These are phyloP conservation scores for Sequoia sempervirens DNA, from an alignment of 75 land plant species.

Conservation along the genomic window DNA sequence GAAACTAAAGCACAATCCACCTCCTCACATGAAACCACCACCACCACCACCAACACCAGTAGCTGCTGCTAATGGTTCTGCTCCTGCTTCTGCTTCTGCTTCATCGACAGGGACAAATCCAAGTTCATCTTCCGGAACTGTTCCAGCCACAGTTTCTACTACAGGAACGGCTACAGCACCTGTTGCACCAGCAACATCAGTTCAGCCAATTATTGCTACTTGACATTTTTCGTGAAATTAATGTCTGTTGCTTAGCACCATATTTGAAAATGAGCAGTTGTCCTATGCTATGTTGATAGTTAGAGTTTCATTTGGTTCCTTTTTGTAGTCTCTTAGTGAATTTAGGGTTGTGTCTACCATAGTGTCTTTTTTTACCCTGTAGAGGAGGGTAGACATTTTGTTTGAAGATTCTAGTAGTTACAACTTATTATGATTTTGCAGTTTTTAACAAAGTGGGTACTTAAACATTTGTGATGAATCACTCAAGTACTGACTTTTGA, in stretches of 20 bases:
- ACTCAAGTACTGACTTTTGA: too few relatives aligned
- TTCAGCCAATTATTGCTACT: not conserved
- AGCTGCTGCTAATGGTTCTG: slow-evolving; percentile 24
- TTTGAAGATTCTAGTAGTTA: not conserved
- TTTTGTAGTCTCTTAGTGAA: not conserved
- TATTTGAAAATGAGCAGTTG: not conserved
- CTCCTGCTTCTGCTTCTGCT: not conserved
- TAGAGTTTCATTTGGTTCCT: not conserved
- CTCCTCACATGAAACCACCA: slow-evolving; percentile 75
- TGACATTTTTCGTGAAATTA: not conserved
- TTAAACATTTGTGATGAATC: too few relatives aligned
- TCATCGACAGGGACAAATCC: not conserved
- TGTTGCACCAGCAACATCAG: slow-evolving; percentile 3
- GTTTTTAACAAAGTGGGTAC: not conserved
- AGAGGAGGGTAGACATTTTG: not conserved
- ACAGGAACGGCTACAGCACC: not conserved
- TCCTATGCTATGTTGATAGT: not conserved
- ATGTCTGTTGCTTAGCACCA: not conserved
- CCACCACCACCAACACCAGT: slow-evolving; percentile 41
- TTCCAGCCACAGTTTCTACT: slow-evolving; percentile 1
- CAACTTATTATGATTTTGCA: not conserved
- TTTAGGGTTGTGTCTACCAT: not conserved
- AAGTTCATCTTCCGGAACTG: not conserved
- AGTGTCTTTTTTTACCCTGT: not conserved
- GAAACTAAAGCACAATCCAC: slow-evolving; percentile 83